Evolutionary conservation across 805 yeast genomes (phyloP).

Genomic region (Grigorovia humatica): DNA sequence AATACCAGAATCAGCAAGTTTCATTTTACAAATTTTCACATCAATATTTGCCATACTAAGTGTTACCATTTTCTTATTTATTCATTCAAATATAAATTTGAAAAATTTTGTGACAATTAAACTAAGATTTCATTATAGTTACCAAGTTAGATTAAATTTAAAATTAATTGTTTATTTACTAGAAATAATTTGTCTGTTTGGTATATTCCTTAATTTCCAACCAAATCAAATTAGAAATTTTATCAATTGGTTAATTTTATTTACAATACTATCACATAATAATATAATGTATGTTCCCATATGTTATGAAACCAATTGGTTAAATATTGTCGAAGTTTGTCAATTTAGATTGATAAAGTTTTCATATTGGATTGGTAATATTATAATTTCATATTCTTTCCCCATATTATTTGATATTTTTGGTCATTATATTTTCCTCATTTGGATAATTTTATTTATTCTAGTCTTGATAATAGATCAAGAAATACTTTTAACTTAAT

Average conservation of each 20-base stretch:
- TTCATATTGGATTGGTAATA: constrained; percentile 1
- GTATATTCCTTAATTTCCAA: neutral
- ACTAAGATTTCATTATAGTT: no score
- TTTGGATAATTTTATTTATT: neutral
- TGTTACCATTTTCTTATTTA: neutral
- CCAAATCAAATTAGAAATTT: neutral
- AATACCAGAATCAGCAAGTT: neutral
- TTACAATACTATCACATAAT: neutral
- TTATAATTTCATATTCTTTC: constrained; percentile 1
- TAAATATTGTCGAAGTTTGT: neutral
- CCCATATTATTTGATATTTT: constrained; percentile 2
- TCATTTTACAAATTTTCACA: neutral
- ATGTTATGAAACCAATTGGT: neutral
- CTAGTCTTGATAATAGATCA: neutral
- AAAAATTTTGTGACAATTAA: neutral
- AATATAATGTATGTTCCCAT: neutral
- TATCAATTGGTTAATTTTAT: neutral
- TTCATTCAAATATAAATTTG: neutral
- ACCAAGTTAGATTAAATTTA: no score
- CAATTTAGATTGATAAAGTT: neutral
- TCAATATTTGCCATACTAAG: neutral
- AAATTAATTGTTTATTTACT: neutral
- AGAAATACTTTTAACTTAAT: neutral
- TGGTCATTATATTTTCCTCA: neutral
- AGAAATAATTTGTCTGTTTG: neutral